A percentile compares a stretch with the other conserved stretches of the same genome.
Conservation (phyloP, 371 early-diverging fungal genomes). For the Rhizopus arrhizus region DNA sequence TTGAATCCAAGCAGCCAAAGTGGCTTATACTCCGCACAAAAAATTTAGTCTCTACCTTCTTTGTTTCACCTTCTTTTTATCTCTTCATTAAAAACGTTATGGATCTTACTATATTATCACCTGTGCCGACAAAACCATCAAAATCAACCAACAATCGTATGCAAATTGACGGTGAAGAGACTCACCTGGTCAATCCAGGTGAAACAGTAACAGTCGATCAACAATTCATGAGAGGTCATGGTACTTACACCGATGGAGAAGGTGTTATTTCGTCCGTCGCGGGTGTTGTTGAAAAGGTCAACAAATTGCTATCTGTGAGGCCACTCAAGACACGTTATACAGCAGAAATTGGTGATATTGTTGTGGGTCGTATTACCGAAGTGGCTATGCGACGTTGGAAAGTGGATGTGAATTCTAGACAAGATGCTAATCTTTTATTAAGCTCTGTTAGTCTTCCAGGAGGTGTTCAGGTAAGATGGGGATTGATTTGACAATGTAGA, state of each 20-base stretch:
- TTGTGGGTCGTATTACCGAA: conserved; percentile 96
- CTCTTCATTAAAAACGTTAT: conserved; percentile 14
- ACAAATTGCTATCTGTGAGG: conserved; percentile 93
- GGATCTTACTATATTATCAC: conserved; percentile 42
- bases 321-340: conserved; percentile 88
- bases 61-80: conserved; percentile 1
- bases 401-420: conserved; percentile 90
- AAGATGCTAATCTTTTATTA: conserved; percentile 88
- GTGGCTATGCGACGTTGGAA: conserved; percentile 89
- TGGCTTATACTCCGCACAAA: neutral
- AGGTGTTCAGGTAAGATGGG: conserved; percentile 80
- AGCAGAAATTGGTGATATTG: conserved; percentile 98
- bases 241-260: conserved; percentile 81
- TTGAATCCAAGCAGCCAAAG: neutral
- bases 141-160: conserved; percentile 36
- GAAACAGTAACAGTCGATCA: conserved; percentile 82
- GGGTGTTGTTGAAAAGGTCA: conserved; percentile 93
- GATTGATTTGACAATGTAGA: neutral
- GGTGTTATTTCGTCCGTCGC: conserved; percentile 83
- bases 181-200: conserved; percentile 84
- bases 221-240: conserved; percentile 95
- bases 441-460: conserved; percentile 97
- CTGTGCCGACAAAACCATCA: conserved; percentile 30
- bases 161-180: conserved; percentile 48
- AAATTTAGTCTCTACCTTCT: neutral